A percentile compares a stretch with the other conserved stretches of the same genome.
Evolutionary conservation across 768 basidiomycete genomes (phyloP).

Genomic region (Psilocybe azurescens): DNA sequence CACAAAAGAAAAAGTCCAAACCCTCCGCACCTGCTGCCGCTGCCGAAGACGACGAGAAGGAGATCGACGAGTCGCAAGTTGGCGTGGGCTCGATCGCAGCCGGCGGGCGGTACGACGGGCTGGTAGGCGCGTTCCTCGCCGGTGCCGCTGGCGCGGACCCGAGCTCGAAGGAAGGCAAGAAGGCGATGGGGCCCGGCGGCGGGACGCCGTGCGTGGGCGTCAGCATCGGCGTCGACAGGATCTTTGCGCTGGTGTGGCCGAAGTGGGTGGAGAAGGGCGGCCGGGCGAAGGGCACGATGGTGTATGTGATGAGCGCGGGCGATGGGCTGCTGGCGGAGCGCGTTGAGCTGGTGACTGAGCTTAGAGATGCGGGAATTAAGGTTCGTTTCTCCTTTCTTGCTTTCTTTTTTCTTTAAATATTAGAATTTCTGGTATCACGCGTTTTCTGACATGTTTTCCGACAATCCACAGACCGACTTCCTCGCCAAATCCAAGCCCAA

Average conservation of each 20-base stretch:
- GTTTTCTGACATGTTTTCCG: not conserved
- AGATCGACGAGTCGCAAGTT: slow-evolving; percentile 90
- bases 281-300: slow-evolving; percentile 90
- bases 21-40: slow-evolving; percentile 31
- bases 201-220: slow-evolving; percentile 85
- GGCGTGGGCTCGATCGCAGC: slow-evolving; percentile 99
- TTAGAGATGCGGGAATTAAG: slow-evolving; percentile 90
- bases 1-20: slow-evolving; percentile 46
- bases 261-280: slow-evolving; percentile 82
- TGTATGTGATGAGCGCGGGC: slow-evolving; percentile 90
- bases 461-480: slow-evolving; percentile 76
- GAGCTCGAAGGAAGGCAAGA: slow-evolving; percentile 54
- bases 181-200: slow-evolving; percentile 49
- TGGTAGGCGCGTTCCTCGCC: slow-evolving; percentile 90
- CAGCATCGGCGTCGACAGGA: slow-evolving; percentile 90
- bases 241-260: slow-evolving; percentile 91
- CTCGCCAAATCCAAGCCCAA: slow-evolving; percentile 94
- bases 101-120: slow-evolving; percentile 94
- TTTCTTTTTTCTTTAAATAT: not conserved
- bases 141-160: slow-evolving; percentile 69
- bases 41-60: slow-evolving; percentile 64
- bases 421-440: not conserved
- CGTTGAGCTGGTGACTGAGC: slow-evolving; percentile 75
- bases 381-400: slow-evolving; percentile 40
- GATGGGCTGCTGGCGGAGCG: slow-evolving; percentile 89